Evolutionary conservation across 2,329 filamentous ascomycete genomes (phyloP), one percentile per base, ranked within the genome.

Genomic region (Penicillium italicum): DNA sequence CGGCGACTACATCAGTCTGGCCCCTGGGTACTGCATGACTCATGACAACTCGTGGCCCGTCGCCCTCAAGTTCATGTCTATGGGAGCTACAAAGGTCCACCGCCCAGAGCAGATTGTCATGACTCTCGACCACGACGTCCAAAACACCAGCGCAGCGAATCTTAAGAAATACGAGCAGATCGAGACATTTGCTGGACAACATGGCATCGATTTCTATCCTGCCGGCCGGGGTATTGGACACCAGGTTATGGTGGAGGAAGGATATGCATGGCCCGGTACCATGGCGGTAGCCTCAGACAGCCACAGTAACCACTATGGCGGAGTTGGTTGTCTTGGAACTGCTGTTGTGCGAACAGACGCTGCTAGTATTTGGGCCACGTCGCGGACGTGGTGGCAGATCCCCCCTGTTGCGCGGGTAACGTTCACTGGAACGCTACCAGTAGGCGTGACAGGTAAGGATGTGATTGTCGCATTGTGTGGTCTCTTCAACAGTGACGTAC

Each of bases 381-480:
- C 85, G 4, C 79, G 81, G 62, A 96, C 88, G 0, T 97, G 91
- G 91, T 96, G 85, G 85, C 89, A 95, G 75, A 82, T 94, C 24
- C 93, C 93, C 0, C 90, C 91, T 0, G 83, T 96, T 28, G 90
- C 89, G 1, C 87, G 88, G 74, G 83, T 97, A 24, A 92, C 83
- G 0, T 80, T 97, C 11, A 89, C 82, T 0, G 92, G 91, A 7
- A 74, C 83, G 0, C 77, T 96, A 7, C 92, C 90, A 0, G 76
- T 78, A 1, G 92, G 92, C 11, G 91, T 96, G 1, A 91, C 88
- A 0, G 93, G 91, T 30, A 97, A 99, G 74, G 94, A 97, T 72
- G 89, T 96, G 12, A 97, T 97, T 62, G 83, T 97, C 26, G 90
- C 91, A 0, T 81, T 97, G 1, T 95, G 90, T 64, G 90, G 89